phyloP scores from a whole-genome alignment of 805 yeast species.

The Candida rishiriensis region DNA sequence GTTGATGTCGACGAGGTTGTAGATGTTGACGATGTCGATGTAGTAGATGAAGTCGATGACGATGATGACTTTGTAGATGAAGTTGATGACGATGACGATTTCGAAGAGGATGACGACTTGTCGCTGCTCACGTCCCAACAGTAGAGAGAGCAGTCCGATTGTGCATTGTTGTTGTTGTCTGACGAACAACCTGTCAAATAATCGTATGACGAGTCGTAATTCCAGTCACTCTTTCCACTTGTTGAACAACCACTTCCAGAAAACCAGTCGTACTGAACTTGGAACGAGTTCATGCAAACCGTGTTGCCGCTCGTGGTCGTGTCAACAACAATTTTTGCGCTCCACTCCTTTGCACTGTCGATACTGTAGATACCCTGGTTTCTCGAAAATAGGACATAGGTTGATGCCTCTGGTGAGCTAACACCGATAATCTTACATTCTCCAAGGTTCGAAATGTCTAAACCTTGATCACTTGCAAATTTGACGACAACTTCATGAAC shows the following conservation, averaged over 20 bases:
- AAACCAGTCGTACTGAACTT: conserved; percentile 30
- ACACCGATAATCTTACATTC: conserved; percentile 28
- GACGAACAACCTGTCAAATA: conserved; percentile 23
- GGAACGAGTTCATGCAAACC: conserved; percentile 12
- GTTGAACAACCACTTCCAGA: conserved; percentile 17
- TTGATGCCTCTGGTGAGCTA: conserved; percentile 22
- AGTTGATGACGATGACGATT: too few species aligned
- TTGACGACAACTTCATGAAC: conserved; percentile 13
- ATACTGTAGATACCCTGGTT: conserved; percentile 18
- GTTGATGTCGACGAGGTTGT: too few species aligned
- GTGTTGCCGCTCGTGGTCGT: neutral
- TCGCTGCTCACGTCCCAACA: too few species aligned
- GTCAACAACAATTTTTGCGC: neutral
- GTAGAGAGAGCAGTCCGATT: conserved; percentile 24
- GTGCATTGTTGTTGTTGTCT: conserved; percentile 26
- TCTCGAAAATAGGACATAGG: conserved; percentile 22
- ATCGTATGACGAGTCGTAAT: conserved; percentile 18
- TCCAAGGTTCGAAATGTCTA: conserved; percentile 17
- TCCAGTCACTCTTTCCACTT: conserved; percentile 10
- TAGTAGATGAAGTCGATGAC: too few species aligned
- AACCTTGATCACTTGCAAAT: conserved; percentile 9
- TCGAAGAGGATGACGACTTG: too few species aligned
- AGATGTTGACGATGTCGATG: too few species aligned
- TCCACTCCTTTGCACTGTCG: conserved; percentile 10
- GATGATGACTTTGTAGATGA: neutral